Percentiles rank a stretch among this genome's conserved stretches.
Conservation (phyloP, 116 monocot genomes). For the Thalassia testudinum region DNA sequence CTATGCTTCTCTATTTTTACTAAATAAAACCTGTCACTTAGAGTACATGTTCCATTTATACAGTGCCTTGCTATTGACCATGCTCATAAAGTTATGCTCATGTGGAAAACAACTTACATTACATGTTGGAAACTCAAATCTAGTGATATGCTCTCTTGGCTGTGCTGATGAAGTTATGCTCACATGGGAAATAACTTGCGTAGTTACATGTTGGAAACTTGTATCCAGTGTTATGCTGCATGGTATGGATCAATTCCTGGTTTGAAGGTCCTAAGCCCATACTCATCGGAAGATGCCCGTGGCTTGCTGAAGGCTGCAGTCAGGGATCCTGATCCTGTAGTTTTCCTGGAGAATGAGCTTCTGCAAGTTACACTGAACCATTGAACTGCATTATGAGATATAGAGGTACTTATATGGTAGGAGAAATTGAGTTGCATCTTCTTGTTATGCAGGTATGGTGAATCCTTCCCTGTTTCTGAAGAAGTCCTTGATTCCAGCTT, state of each 20-base stretch:
- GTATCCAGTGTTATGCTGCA: slow-evolving; percentile 78
- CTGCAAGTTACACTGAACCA: too few species aligned
- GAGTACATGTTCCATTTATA: too few species aligned
- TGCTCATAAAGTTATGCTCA: too few species aligned
- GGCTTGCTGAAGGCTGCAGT: slow-evolving; percentile 89
- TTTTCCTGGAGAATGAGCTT: too few species aligned
- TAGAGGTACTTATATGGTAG: slow-evolving; percentile 15
- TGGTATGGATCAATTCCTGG: slow-evolving; percentile 90
- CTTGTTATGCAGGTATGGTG: slow-evolving; percentile 97
- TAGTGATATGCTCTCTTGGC: too few species aligned
- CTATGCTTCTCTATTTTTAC: too few species aligned
- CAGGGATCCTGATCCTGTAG: slow-evolving; percentile 88
- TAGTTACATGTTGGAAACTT: too few species aligned
- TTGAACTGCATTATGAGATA: slow-evolving; percentile 89
- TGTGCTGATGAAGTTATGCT: too few species aligned
- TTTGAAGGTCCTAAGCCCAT: slow-evolving; percentile 66
- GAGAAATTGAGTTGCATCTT: slow-evolving; percentile 2
- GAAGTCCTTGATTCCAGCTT: slow-evolving; percentile 93
- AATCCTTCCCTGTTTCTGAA: slow-evolving; percentile 82
- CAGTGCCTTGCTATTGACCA: too few species aligned
- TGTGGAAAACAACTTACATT: too few species aligned
- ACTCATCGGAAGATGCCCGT: slow-evolving; percentile 87
- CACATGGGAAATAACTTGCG: not conserved
- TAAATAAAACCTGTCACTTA: too few species aligned
- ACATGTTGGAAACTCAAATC: too few species aligned